Evolutionary conservation across 164 flowering plant species (phyloP).

Genomic region (Hamamelis virginiana): DNA sequence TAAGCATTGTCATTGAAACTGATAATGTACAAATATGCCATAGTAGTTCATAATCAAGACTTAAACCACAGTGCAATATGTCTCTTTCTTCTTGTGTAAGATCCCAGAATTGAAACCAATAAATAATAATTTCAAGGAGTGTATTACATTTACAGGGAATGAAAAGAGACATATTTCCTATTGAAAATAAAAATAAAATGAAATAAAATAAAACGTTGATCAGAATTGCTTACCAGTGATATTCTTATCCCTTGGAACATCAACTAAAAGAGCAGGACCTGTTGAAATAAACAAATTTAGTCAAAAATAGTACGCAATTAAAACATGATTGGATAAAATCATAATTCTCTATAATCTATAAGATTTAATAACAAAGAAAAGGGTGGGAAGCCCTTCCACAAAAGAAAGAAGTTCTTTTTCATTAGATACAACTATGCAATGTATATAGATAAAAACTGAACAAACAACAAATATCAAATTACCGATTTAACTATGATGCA

Average conservation of each 20-base stretch:
- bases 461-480: no score
- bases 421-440: background rate
- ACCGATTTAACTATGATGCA: no score
- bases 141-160: no score
- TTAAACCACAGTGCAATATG: background rate
- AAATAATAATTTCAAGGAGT: no score
- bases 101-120: no score
- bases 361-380: background rate
- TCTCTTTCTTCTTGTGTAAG: background rate
- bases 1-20: background rate
- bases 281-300: slow-evolving; percentile 18
- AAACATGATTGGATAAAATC: background rate
- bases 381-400: no score
- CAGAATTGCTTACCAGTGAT: slow-evolving; percentile 61
- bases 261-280: slow-evolving; percentile 88
- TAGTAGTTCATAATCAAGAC: background rate
- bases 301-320: background rate
- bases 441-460: background rate
- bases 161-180: no score
- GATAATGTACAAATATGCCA: background rate
- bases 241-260: slow-evolving; percentile 90
- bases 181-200: background rate
- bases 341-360: background rate
- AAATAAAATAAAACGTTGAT: background rate
- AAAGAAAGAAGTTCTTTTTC: no score